Conservation (phyloP, 2,329 filamentous ascomycete genomes). For the Cercospora zeina region DNA sequence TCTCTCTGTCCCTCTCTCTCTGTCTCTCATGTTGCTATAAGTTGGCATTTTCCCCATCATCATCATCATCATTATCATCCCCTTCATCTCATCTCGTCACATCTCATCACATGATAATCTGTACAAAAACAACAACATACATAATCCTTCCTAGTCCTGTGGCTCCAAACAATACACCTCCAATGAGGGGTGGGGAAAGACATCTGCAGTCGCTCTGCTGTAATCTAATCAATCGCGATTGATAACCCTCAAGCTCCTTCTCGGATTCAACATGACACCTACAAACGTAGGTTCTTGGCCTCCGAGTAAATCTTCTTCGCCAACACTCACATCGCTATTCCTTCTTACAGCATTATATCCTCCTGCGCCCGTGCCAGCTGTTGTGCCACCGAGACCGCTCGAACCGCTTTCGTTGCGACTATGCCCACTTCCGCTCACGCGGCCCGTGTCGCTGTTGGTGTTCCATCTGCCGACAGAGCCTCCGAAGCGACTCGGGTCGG, state of each 20-base stretch:
- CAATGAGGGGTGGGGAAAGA: neutral
- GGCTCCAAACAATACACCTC: neutral
- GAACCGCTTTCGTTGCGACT: slow-evolving; percentile 31
- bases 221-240: slow-evolving; percentile 32
- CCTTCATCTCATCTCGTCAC: no score
- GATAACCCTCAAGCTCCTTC: slow-evolving; percentile 56
- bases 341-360: slow-evolving; percentile 38
- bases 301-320: slow-evolving; percentile 62
- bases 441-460: slow-evolving; percentile 6
- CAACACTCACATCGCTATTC: slow-evolving; percentile 49
- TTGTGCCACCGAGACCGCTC: slow-evolving; percentile 36
- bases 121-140: neutral
- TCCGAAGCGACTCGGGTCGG: slow-evolving; percentile 20
- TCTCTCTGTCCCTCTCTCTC: no score
- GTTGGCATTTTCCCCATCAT: no score
- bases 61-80: no score
- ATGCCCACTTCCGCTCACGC: slow-evolving; percentile 42
- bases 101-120: neutral
- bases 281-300: slow-evolving; percentile 71
- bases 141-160: neutral
- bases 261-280: slow-evolving; percentile 44
- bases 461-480: slow-evolving; percentile 13
- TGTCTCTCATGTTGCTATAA: no score
- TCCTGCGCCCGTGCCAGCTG: slow-evolving; percentile 28
- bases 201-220: neutral